Base-by-base conservation (phyloP, 345 rosid genomes). In the Eutrema yunnanense region DNA sequence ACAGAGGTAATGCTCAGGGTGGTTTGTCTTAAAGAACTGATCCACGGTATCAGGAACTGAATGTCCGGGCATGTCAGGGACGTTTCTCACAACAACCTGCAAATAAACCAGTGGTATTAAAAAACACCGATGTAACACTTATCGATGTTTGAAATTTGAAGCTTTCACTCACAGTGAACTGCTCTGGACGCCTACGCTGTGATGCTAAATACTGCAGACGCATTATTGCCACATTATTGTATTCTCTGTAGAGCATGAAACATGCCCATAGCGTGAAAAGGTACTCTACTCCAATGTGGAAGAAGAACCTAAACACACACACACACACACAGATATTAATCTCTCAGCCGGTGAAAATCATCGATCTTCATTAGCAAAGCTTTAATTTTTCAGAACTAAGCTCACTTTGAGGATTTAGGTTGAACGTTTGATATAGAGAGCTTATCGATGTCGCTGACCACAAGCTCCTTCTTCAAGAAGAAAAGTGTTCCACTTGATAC, bases 391-490 rank as follows among this genome's bases (percentile, higher is more conserved):
- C 27, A 29, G 32, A 73, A 40, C 56, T 19, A 53, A 65, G 11
- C 75, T 75, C 65, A 90, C 98, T 90, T 87, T 54, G 77, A 55
- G 73, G 99, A 95, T 77, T 81, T 55, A 27, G 98, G 92, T 26
- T 69, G 89, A 55, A 95, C 98, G 70, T 95, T 95, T 12, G 99
- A 95, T 74, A 95, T 88, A 0, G 99, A 95, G 54, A 95, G 93
- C 83, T 85, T 95, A 78, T 95, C 99, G 16, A 95, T 95, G 79
- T 92, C 74, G 78, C 96, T 95, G 66, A 88, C 83, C 6, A 92
- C 98, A 73, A 95, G 81, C 54, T 95, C 98, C 61, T 84, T 92
- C 81, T 80, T 83, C 69, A 95, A 80, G 75, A 92, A 87, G 73
- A 80, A 87, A 11, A 95, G 76, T 4, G 94, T 92, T 43, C 92